Percentiles rank a stretch among this genome's conserved stretches.
These are phyloP conservation scores for Neurospora sp. DNA, from an alignment of 2,329 filamentous ascomycete species.

Conservation along the genomic window DNA sequence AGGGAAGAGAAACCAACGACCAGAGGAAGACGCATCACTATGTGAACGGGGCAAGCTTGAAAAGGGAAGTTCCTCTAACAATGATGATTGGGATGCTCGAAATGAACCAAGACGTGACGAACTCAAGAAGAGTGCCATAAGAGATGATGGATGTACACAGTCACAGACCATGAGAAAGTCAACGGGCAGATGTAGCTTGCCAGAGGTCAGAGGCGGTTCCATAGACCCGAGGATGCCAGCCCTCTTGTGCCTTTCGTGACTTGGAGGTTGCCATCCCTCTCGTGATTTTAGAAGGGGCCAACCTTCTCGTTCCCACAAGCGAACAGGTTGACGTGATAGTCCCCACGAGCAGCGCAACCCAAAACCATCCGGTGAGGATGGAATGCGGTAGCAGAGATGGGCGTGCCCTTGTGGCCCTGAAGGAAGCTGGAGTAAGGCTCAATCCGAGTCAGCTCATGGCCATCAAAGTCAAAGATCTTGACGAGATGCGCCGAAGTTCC, in stretches of 20 bases:
- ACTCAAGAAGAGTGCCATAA: not conserved
- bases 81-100: not conserved
- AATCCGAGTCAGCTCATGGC: conserved; percentile 66
- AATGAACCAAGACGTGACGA: not conserved
- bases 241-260: not conserved
- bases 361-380: conserved; percentile 91
- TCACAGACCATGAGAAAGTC: not conserved
- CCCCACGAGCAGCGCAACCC: conserved; percentile 75
- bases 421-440: conserved; percentile 89
- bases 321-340: conserved; percentile 86
- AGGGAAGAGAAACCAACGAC: not conserved
- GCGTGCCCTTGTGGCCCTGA: conserved; percentile 66
- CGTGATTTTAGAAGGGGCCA: conserved; percentile 2
- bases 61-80: not conserved
- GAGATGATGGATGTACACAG: not conserved
- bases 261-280: not conserved
- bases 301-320: conserved; percentile 47
- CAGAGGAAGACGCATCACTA: not conserved
- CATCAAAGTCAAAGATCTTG: conserved; percentile 86
- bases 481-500: conserved; percentile 82
- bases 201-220: not conserved
- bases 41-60: not conserved
- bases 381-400: conserved; percentile 85
- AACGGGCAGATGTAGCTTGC: not conserved
- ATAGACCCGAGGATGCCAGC: not conserved